A percentile compares a stretch with the other conserved stretches of the same genome.
Conservation (phyloP, 2,329 filamentous ascomycete genomes). For the Pseudocercospora fuligena region DNA sequence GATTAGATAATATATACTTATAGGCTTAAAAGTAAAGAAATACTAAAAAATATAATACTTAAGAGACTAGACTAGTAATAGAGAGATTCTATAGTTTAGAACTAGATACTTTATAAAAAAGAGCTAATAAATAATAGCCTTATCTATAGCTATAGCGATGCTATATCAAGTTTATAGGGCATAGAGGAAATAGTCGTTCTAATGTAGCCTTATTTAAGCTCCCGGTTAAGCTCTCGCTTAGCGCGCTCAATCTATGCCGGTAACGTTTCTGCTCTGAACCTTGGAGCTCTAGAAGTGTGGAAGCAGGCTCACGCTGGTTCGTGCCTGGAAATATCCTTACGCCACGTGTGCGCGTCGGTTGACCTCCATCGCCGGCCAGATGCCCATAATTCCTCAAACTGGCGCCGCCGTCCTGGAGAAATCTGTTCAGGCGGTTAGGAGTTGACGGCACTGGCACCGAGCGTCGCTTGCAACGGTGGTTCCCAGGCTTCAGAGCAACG, state of each 20-base stretch:
- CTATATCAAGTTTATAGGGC: no score
- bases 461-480: constrained; percentile 20
- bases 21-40: no score
- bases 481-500: constrained; percentile 64
- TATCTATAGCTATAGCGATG: no score
- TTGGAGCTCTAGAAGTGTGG: neutral
- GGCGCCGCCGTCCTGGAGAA: constrained; percentile 38
- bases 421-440: constrained; percentile 29
- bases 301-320: neutral
- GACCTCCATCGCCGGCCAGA: neutral
- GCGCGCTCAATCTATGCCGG: neutral
- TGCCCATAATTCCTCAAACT: constrained; percentile 22
- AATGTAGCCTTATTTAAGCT: neutral
- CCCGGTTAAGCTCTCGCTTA: neutral
- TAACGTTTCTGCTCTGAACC: neutral
- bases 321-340: constrained; percentile 3
- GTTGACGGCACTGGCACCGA: constrained; percentile 9
- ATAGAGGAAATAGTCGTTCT: neutral
- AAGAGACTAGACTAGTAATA: no score
- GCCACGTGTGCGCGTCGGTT: neutral
- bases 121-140: no score
- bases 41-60: no score
- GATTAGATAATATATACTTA: no score
- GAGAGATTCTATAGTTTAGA: no score
- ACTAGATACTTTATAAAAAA: no score